Conservation (phyloP, 2,329 filamentous ascomycete species). For the Sarocladium strictum region DNA sequence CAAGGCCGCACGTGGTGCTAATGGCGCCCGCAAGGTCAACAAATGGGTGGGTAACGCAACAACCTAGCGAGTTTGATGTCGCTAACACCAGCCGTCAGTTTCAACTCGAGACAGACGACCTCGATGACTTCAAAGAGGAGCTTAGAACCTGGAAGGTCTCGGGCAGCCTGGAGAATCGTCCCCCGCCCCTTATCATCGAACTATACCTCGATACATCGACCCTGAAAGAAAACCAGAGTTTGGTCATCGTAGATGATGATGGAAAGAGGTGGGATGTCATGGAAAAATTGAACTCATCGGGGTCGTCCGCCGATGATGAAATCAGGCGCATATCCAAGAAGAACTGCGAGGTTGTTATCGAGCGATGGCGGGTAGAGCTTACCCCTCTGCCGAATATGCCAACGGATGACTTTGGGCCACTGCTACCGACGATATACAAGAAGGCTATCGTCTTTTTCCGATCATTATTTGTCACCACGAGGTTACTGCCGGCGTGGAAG, state of each 20-base stretch:
- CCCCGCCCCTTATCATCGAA: conserved; percentile 83
- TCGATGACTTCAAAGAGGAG: conserved; percentile 78
- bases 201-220: conserved; percentile 77
- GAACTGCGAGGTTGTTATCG: conserved; percentile 72
- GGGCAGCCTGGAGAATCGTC: conserved; percentile 69
- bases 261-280: conserved; percentile 91
- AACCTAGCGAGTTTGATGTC: too few species aligned
- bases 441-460: conserved; percentile 93
- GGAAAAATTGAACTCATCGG: conserved; percentile 68
- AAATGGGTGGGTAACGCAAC: conserved; percentile 65
- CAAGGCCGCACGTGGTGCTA: conserved; percentile 38
- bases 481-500: conserved; percentile 81
- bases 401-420: conserved; percentile 53
- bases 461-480: conserved; percentile 75
- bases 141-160: conserved; percentile 76
- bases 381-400: conserved; percentile 45
- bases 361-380: conserved; percentile 85
- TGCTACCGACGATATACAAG: conserved; percentile 88
- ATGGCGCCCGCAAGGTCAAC: conserved; percentile 57
- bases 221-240: conserved; percentile 75
- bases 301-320: conserved; percentile 43
- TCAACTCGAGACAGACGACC: conserved; percentile 90
- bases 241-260: conserved; percentile 82
- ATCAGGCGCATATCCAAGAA: conserved; percentile 35
- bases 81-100: conserved; percentile 54